Base-by-base conservation (phyloP, 2,329 filamentous ascomycete genomes). In the Sarocladium kiliense region DNA sequence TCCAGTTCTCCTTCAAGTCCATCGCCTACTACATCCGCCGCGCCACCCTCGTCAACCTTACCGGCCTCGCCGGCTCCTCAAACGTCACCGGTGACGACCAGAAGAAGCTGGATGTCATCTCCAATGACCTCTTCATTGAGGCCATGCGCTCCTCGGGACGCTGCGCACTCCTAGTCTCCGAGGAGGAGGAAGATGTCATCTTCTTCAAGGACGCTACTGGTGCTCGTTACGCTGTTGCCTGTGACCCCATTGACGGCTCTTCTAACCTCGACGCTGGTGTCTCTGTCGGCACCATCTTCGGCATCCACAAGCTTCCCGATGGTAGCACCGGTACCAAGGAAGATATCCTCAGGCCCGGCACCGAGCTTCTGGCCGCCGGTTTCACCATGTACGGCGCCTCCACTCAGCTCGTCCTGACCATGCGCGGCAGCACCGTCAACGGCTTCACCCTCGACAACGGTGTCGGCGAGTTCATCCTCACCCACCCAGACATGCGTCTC, bases 301-400 rank as follows among this genome's bases (percentile, higher is more conserved):
- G 85, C 61, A 84, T 99, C 65, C 94, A 94, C 81, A 91, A 92
- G 77, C 84, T 97, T 21, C 82, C 86, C 57, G 90, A 95, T 14
- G 86, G 81, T 60, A 85, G 87, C 14, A 79, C 76, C 57, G 89
- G 88, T 61, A 87, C 81, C 57, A 87, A 88, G 64, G 91, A 95
- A 66, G 92, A 97, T 70, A 82, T 99, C 58, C 82, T 97, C 58
- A 86, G 86, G 72, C 89, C 94, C 1, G 94, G 94, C 56, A 93
- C 89, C 1, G 92, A 97, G 74, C 84, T 97, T 62, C 83, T 97
- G 19, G 93, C 94, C 34, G 87, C 90, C 21, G 94, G 94, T n/a
- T 99, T 99, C 81, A 99, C 94, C 74, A 99, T 99, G 94, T 99
- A 99, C 75, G 94, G 94, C 68, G 94, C 94, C 63, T 97, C 92